Conservation (phyloP, 1,284 basidiomycete species). For the Fomitopsis pinicola region DNA sequence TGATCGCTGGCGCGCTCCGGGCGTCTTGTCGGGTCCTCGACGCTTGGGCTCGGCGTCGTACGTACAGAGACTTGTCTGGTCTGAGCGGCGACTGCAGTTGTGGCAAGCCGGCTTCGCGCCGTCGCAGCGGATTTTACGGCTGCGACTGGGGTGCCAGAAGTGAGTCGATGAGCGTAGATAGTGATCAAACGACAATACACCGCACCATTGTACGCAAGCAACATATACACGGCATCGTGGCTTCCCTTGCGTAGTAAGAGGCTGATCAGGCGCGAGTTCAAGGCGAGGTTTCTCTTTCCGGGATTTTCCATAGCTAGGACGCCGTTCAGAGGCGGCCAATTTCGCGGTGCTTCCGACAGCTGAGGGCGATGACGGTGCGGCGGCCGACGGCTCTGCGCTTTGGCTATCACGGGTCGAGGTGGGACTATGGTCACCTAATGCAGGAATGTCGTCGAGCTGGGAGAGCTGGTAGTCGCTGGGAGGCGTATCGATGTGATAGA, state of each 20-base stretch:
- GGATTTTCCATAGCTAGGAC: slow-evolving; percentile 26
- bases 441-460: not conserved
- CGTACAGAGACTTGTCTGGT: slow-evolving; percentile 22
- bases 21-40: slow-evolving; percentile 70
- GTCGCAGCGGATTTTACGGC: slow-evolving; percentile 76
- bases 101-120: slow-evolving; percentile 71
- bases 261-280: slow-evolving; percentile 64
- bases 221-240: slow-evolving; percentile 71
- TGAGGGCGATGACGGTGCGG: not conserved
- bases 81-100: slow-evolving; percentile 54
- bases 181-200: slow-evolving; percentile 3
- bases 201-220: slow-evolving; percentile 71
- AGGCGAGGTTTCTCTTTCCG: slow-evolving; percentile 61
- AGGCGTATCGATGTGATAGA: not conserved
- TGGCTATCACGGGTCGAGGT: not conserved
- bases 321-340: not conserved
- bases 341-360: not conserved
- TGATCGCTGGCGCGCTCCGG: slow-evolving; percentile 64
- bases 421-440: not conserved
- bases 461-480: not conserved
- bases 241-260: slow-evolving; percentile 71
- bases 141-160: slow-evolving; percentile 42
- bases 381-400: not conserved
- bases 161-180: not conserved
- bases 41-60: slow-evolving; percentile 72